These are phyloP conservation scores for Gossypium davidsonii DNA, from an alignment of 441 rosid species.

Conservation along the genomic window DNA sequence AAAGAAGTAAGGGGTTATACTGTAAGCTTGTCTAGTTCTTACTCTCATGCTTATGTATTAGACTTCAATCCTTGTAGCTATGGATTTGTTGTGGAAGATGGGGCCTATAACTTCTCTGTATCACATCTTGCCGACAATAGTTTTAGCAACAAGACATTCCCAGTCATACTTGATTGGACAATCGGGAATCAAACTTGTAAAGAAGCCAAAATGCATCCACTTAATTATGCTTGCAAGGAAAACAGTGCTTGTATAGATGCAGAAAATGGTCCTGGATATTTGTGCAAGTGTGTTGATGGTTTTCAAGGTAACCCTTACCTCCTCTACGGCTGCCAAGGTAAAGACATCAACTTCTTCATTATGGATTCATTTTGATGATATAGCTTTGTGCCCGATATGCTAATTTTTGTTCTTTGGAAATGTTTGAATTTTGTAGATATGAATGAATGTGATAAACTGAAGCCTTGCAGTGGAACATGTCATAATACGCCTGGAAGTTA, in stretches of 20 bases:
- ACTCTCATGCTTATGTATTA: neutral
- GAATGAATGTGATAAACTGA: neutral
- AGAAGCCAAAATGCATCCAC: neutral
- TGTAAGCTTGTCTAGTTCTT: neutral
- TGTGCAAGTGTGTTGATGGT: constrained; percentile 20
- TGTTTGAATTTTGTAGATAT: neutral
- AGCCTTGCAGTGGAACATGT: neutral
- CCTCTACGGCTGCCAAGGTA: constrained; percentile 28
- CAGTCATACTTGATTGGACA: constrained; percentile 28
- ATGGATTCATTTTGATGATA: neutral
- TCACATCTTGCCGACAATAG: neutral
- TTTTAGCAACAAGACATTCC: neutral
- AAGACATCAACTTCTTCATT: neutral
- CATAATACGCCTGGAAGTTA: neutral
- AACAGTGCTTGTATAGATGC: neutral
- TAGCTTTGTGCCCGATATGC: neutral
- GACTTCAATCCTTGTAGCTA: constrained; percentile 22
- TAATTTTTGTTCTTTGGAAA: neutral
- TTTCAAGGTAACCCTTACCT: constrained; percentile 31
- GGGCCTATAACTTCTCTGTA: neutral
- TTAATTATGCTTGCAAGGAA: constrained; percentile 15
- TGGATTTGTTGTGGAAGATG: constrained; percentile 21
- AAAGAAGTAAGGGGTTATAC: neutral
- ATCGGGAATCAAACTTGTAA: constrained; percentile 19
- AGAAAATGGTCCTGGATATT: neutral